These are phyloP conservation scores for Boletellus sp. DNA, from an alignment of 1,284 basidiomycete species.

Conservation along the genomic window DNA sequence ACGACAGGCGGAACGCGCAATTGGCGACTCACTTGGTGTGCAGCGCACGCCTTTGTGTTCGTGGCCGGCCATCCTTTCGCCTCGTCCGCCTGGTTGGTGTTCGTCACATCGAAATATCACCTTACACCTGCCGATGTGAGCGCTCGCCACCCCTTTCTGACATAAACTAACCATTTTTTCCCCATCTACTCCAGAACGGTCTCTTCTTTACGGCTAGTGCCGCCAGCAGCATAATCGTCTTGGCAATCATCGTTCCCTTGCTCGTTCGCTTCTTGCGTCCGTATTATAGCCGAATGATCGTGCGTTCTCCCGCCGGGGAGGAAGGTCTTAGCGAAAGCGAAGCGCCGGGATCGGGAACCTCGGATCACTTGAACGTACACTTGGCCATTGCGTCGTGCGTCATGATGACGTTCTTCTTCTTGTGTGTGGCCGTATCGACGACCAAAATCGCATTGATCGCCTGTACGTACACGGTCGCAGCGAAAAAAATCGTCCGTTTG, in stretches of 20 bases:
- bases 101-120: constrained; percentile 24
- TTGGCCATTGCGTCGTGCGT: constrained; percentile 24
- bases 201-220: constrained; percentile 16
- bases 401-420: constrained; percentile 11
- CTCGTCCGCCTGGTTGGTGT: constrained; percentile 22
- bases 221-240: constrained; percentile 11
- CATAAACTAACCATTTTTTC: constrained; percentile 3
- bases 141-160: accelerated
- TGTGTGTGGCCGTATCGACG: constrained; percentile 17
- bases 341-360: constrained; percentile 12
- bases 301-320: background rate
- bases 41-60: constrained; percentile 25
- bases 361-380: constrained; percentile 33
- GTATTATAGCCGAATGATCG: constrained; percentile 12
- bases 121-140: constrained; percentile 27
- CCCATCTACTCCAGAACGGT: constrained; percentile 18
- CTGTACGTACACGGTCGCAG: constrained; percentile 4
- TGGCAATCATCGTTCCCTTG: constrained; percentile 16
- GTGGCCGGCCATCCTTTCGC: constrained; percentile 19
- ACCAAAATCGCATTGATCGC: constrained; percentile 11
- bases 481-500: background rate
- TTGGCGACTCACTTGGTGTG: constrained; percentile 32
- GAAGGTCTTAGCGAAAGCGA: background rate
- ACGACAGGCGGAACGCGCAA: constrained; percentile 23
- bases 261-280: constrained; percentile 20